Conservation (phyloP, 805 yeast genomes). For the Wickerhamiella cacticola region DNA sequence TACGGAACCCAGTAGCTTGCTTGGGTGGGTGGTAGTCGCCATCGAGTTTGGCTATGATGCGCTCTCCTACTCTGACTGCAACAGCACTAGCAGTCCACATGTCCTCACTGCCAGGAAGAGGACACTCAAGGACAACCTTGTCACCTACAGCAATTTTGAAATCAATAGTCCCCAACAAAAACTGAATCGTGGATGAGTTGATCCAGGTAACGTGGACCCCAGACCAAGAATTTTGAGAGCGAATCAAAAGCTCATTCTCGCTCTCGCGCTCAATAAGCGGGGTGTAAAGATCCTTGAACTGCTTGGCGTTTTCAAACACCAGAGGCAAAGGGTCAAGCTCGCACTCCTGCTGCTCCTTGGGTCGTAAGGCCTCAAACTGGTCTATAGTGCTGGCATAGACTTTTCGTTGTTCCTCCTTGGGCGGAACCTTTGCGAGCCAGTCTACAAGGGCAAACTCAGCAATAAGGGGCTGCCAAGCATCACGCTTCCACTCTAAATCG, state of each 20-base stretch:
- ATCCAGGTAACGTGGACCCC: conserved; percentile 10
- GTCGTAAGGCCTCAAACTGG: conserved; percentile 2
- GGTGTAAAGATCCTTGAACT: conserved; percentile 73
- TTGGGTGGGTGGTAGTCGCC: conserved; percentile 40
- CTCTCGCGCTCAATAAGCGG: conserved; percentile 76
- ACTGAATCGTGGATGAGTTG: conserved; percentile 7
- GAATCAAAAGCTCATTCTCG: conserved; percentile 48
- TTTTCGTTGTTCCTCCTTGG: conserved; percentile 39
- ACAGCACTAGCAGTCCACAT: conserved; percentile 6
- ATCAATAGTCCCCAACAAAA: conserved; percentile 48
- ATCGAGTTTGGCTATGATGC: conserved; percentile 11
- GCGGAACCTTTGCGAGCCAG: conserved; percentile 69
- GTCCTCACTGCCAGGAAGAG: conserved; percentile 5
- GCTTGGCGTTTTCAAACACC: conserved; percentile 70
- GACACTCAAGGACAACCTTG: conserved; percentile 54
- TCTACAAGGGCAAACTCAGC: conserved; percentile 65
- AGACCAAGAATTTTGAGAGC: conserved; percentile 12
- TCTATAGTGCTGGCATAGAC: conserved; percentile 6
- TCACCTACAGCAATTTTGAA: conserved; percentile 75
- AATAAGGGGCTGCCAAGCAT: conserved; percentile 76
- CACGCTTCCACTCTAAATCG: conserved; percentile 74
- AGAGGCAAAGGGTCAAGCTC: conserved; percentile 53
- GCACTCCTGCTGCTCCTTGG: not conserved
- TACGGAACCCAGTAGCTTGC: conserved; percentile 54
- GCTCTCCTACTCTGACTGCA: conserved; percentile 2